Conservation (phyloP, 2,329 filamentous ascomycete genomes). For the Emergomyces orientalis region DNA sequence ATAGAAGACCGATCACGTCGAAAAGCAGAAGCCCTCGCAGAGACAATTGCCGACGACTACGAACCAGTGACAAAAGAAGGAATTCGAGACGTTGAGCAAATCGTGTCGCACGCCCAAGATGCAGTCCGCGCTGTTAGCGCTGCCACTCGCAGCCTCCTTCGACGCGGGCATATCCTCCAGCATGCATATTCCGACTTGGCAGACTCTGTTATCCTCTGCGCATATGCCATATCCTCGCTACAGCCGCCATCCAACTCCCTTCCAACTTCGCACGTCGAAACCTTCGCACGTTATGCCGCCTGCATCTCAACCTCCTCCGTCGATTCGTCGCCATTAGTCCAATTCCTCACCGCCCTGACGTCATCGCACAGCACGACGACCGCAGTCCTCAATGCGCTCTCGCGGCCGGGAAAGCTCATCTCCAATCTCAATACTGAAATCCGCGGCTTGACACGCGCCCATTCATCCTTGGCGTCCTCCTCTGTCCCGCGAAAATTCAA, state of each 20-base stretch:
- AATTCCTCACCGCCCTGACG: slow-evolving; percentile 66
- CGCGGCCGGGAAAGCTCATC: slow-evolving; percentile 70
- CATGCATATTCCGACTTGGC: slow-evolving; percentile 48
- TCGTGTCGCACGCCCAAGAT: slow-evolving; percentile 82
- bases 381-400: slow-evolving; percentile 69
- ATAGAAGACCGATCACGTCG: slow-evolving; percentile 80
- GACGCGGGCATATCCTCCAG: slow-evolving; percentile 65
- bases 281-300: slow-evolving; percentile 62
- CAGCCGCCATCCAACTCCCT: slow-evolving; percentile 50
- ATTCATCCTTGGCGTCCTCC: slow-evolving; percentile 60
- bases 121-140: slow-evolving; percentile 78
- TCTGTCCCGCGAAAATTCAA: slow-evolving; percentile 40
- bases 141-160: slow-evolving; percentile 70
- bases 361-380: slow-evolving; percentile 76
- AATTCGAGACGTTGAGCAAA: slow-evolving; percentile 81
- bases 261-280: slow-evolving; percentile 56
- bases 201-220: slow-evolving; percentile 34
- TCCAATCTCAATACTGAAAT: slow-evolving; percentile 63
- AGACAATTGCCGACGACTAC: slow-evolving; percentile 82
- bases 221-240: slow-evolving; percentile 44
- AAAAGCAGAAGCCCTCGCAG: slow-evolving; percentile 72
- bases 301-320: slow-evolving; percentile 50
- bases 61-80: slow-evolving; percentile 63
- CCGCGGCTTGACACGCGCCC: slow-evolving; percentile 67
- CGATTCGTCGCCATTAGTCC: slow-evolving; percentile 62